Base-by-base conservation (phyloP, 306 rosid genomes). In the Herpetospermum pedunculosum region DNA sequence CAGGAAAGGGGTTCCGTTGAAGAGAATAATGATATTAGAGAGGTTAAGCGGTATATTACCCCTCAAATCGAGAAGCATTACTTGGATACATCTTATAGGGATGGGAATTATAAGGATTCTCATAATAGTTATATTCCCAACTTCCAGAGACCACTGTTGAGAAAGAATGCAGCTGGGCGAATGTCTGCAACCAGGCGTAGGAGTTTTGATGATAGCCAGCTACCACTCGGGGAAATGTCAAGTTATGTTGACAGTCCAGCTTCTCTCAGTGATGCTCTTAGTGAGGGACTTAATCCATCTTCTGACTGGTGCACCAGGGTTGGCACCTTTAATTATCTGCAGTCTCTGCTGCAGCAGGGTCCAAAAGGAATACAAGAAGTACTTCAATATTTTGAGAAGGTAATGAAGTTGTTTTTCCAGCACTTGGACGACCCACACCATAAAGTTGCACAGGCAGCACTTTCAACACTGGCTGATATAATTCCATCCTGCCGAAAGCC, bases 401-500 rank as follows among this genome's bases (percentile, higher is more conserved):
- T 92, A 28, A 95, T 95, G 97, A 95, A 95, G 87, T 84, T 95
- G 79, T 95, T 92, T 84, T 95, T 95, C 85, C 97, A 88, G 84
- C 97, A 95, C 79, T 84, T 95, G 88, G 97, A 95, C 80, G 99
- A 95, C 79, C 99, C 97, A 76, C 99, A 95, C 80, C 96, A 95
- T 76, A 95, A 95, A 88, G 92, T 95, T 80, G 97, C 99, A 34
- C 99, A 95, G 80, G 99, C 97, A 74, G 97, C 97, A 77, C 99
- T 95, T 77, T 86, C 92, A 71, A 87, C 99, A 34, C 96, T 95
- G n/a, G 90, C 92, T 21, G 97, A 95, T 76, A 75, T 95, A 60
- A 87, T 95, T 88, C 89, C 93, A 78, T 79, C 93, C 63, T 92
- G 96, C 82, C 87, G 96, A 57, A 95, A 87, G 85, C 96, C 92